A percentile compares a stretch with the other conserved stretches of the same genome.
Conservation (phyloP, 2,329 filamentous ascomycete genomes). For the Macrophomina tecta region DNA sequence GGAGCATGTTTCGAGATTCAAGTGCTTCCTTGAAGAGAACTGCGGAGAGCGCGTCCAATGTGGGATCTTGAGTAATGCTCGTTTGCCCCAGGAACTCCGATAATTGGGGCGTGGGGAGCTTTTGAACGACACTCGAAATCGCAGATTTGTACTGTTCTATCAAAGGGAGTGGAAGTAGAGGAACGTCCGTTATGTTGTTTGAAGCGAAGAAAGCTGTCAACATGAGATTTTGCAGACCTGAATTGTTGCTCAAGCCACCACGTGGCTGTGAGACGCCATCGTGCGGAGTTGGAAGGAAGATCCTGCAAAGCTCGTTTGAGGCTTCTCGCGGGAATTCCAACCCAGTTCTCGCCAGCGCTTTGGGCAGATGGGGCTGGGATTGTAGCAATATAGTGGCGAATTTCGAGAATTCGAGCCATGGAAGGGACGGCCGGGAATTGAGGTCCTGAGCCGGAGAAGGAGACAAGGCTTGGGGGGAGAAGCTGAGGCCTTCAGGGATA, state of each 20-base stretch:
- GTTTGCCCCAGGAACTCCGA: not conserved
- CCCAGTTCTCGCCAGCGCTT: not conserved
- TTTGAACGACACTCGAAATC: not conserved
- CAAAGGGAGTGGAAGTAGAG: not conserved
- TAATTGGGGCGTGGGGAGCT: not conserved
- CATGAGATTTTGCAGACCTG: not conserved
- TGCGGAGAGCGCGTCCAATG: not conserved
- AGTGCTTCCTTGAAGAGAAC: constrained; percentile 5
- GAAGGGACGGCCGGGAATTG: not conserved
- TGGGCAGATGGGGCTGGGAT: not conserved
- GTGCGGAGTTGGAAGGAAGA: not conserved
- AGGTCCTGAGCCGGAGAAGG: not conserved
- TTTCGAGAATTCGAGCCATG: not conserved
- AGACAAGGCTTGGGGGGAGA: not conserved
- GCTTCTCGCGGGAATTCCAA: not conserved
- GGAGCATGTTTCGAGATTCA: not conserved
- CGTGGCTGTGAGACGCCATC: not conserved
- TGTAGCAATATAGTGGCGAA: not conserved
- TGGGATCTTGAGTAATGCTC: not conserved
- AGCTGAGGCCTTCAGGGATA: not conserved
- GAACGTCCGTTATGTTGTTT: not conserved
- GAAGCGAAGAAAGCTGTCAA: not conserved
- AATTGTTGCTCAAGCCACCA: not conserved
- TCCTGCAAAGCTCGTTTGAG: not conserved
- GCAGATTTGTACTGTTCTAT: too few relatives aligned